Evolutionary conservation across 805 yeast genomes (phyloP), one percentile per base, ranked within the genome.

Genomic region (Monosporozyma aerobia): DNA sequence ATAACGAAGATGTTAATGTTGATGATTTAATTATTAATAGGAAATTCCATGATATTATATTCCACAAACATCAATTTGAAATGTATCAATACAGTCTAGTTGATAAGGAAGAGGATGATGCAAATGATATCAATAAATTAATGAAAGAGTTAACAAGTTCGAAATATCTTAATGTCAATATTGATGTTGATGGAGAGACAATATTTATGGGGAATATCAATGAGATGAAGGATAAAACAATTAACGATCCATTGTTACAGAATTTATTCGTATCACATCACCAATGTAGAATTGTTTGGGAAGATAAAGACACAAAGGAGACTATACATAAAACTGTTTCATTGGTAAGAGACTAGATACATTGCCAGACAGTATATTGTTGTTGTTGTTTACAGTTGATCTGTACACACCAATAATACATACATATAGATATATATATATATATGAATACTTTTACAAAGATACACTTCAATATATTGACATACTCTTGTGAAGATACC

Each of bases 121-220:
- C 6, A 7, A 43, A 29, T 35, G 10, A 10, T 19, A 47, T 47
- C 7, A 22, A 30, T 14, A 27, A 39, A n/a, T n/a, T 47, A 2
- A 43, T 58, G 16, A 45, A 49, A 10, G 47, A 46, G 10, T 46
- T 54, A 37, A 59, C 52, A 33, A 43, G 32, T 32, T 52, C 22
- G 22, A 47, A 52, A 29, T 51, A 51, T 35, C 44, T 53, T 8
- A 50, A 56, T 30, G 40, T 60, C 23, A 53, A 41, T 16, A 51
- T 60, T 3, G 51, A 10, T 9, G 23, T 57, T 1, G 53, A 49
- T 19, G 56, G 45, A 8, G 29, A 49, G 33, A 23, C 16, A 13
- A 14, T 57, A 2, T 27, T 23, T 10, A 55, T 55, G 47, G 63
- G 62, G 11, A 51, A 51, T 37, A 55, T 62, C 56, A 51, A 55